Conservation (phyloP, 352 stramenopile species). For the Lagenidium giganteum region DNA sequence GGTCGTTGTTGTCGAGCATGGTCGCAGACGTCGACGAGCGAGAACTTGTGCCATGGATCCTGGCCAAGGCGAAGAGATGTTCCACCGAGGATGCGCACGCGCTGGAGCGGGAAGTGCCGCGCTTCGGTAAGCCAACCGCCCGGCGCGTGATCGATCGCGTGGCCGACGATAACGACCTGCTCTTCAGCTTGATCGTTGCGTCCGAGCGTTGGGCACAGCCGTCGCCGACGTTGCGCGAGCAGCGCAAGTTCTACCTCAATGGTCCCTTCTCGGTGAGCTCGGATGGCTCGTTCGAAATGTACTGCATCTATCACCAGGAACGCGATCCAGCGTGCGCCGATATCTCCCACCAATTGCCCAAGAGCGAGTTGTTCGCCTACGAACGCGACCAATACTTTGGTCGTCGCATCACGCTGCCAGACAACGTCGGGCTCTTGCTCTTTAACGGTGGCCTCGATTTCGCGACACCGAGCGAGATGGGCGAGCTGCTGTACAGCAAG, state of each 20-base stretch:
- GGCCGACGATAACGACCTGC: conserved; percentile 4
- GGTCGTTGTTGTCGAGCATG: neutral
- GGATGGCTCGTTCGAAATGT: no score
- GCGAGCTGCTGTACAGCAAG: conserved; percentile 8
- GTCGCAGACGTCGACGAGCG: neutral
- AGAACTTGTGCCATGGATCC: neutral
- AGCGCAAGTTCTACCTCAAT: conserved; percentile 3
- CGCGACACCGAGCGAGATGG: conserved; percentile 19
- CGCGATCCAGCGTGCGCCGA: no score
- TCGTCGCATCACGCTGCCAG: conserved; percentile 13
- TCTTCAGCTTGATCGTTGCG: conserved; percentile 22
- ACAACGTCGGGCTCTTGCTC: conserved; percentile 21
- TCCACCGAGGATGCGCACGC: neutral
- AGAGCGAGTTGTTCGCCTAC: conserved; percentile 18
- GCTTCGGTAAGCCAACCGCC: no score
- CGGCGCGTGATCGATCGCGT: no score
- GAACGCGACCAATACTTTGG: conserved; percentile 26
- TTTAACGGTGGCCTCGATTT: conserved; percentile 28
- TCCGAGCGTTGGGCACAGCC: conserved; percentile 19
- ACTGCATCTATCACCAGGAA: no score
- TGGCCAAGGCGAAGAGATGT: conserved; percentile 6
- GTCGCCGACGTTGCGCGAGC: conserved; percentile 7
- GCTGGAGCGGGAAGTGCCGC: no score
- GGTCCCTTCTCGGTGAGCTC: conserved; percentile 7
- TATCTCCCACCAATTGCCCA: neutral